These are phyloP conservation scores for Panicum miliaceum DNA, from an alignment of 176 grass and related monocot species.

Conservation along the genomic window DNA sequence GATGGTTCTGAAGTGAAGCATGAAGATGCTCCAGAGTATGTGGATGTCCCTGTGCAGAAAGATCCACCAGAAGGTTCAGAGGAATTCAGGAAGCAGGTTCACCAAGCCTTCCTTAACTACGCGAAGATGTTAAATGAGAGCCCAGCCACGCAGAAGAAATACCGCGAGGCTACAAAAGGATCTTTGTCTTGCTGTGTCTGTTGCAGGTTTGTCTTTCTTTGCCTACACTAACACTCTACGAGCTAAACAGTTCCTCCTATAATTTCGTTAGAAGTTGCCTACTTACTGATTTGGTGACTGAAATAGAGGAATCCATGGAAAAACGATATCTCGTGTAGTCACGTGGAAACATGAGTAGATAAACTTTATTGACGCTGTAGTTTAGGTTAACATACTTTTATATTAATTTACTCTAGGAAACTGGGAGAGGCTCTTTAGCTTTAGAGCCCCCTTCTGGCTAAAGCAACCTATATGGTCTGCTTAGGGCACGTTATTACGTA, in stretches of 20 bases:
- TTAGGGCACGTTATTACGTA: neutral
- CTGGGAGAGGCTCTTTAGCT: neutral
- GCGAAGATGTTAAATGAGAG: conserved; percentile 70
- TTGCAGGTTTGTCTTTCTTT: conserved; percentile 95
- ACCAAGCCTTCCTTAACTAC: conserved; percentile 79
- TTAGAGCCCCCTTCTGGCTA: neutral
- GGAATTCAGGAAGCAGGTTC: conserved; percentile 78
- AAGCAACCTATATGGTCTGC: neutral
- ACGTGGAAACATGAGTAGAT: conserved; percentile 3
- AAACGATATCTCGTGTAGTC: neutral
- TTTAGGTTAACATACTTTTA: conserved; percentile 18
- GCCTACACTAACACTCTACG: conserved; percentile 44
- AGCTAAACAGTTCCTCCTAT: conserved; percentile 43
- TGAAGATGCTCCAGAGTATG: conserved; percentile 51
- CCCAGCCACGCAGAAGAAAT: conserved; percentile 61
- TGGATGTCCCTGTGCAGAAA: conserved; percentile 43
- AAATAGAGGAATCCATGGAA: conserved; percentile 20
- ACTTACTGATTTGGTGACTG: conserved; percentile 41
- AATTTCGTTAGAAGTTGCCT: conserved; percentile 35
- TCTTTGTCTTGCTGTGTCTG: conserved; percentile 74
- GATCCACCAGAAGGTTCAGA: conserved; percentile 82
- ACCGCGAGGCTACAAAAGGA: conserved; percentile 59
- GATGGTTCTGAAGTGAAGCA: conserved; percentile 30
- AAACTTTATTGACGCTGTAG: neutral
- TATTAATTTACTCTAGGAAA: conserved; percentile 5